Conservation (phyloP, 352 stramenopile species). For the Phytopythium ostracodes region DNA sequence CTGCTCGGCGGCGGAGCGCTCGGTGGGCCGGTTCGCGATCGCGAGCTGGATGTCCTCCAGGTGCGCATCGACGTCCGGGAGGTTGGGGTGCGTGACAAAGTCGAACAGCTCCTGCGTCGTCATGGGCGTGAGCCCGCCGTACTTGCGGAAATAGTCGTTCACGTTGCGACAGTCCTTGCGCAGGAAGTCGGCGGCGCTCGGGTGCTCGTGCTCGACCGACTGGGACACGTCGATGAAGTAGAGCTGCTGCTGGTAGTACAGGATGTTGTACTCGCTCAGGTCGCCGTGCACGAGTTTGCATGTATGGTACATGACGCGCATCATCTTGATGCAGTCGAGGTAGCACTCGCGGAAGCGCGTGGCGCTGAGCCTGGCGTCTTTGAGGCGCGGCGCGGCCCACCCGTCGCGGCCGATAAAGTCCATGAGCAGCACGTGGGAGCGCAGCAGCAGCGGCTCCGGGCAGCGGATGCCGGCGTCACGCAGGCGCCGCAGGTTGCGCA, state of each 20-base stretch:
- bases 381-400: conserved; percentile 93
- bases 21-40: conserved; percentile 69
- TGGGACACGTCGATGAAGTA: conserved; percentile 99
- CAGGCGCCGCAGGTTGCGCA: conserved; percentile 96
- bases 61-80: conserved; percentile 73
- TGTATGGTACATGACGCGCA: conserved; percentile 95
- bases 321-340: conserved; percentile 93
- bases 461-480: conserved; percentile 88
- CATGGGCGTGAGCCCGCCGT: conserved; percentile 90
- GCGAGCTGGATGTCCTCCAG: conserved; percentile 89
- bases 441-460: conserved; percentile 92
- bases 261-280: conserved; percentile 99
- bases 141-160: conserved; percentile 95
- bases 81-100: conserved; percentile 88
- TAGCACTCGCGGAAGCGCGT: conserved; percentile 93
- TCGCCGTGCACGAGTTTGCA: conserved; percentile 98
- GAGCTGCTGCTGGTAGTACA: conserved; percentile 96
- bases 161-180: conserved; percentile 98
- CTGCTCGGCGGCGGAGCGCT: conserved; percentile 74
- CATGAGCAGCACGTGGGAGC: conserved; percentile 98
- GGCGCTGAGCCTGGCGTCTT: conserved; percentile 92
- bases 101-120: conserved; percentile 95
- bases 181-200: conserved; percentile 96
- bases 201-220: conserved; percentile 98
- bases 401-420: conserved; percentile 97